These are phyloP conservation scores for Mycena sp. DNA, from an alignment of 1,284 basidiomycete species.

Conservation along the genomic window DNA sequence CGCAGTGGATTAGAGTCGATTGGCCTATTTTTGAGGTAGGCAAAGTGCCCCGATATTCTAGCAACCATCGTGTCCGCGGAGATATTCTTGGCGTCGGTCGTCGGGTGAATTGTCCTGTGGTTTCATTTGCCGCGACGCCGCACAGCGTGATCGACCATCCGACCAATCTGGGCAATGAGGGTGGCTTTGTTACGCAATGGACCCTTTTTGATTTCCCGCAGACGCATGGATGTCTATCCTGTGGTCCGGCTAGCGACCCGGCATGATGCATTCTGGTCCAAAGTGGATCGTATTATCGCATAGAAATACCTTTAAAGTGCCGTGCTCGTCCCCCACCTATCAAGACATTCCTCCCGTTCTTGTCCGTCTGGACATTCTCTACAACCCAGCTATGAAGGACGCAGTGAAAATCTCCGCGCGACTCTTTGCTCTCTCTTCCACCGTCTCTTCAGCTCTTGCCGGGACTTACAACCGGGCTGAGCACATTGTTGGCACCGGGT, in stretches of 20 bases:
- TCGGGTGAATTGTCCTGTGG: background rate
- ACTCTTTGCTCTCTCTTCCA: slow-evolving; percentile 7
- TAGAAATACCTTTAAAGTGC: too few relatives aligned
- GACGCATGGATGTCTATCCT: slow-evolving; percentile 6
- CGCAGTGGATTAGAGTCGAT: too few relatives aligned
- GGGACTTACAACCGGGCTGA: slow-evolving; percentile 55
- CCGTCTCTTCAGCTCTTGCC: slow-evolving; percentile 22
- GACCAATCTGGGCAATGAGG: background rate
- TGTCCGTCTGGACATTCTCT: too few relatives aligned
- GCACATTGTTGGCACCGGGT: slow-evolving; percentile 57
- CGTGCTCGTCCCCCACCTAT: too few relatives aligned
- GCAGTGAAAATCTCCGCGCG: background rate
- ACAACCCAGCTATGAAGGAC: background rate
- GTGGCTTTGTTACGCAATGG: background rate
- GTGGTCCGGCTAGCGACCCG: slow-evolving; percentile 4
- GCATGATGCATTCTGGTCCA: background rate
- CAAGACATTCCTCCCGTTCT: too few relatives aligned
- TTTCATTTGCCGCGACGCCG: background rate
- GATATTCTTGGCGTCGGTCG: background rate
- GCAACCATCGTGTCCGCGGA: too few relatives aligned
- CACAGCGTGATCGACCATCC: slow-evolving; percentile 8
- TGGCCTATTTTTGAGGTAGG: too few relatives aligned
- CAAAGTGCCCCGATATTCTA: too few relatives aligned
- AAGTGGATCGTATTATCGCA: too few relatives aligned
- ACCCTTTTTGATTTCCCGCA: background rate